Evolutionary conservation across 2,329 filamentous ascomycete genomes (phyloP), one percentile per base, ranked within the genome.

Genomic region (Phialocephala sp.): DNA sequence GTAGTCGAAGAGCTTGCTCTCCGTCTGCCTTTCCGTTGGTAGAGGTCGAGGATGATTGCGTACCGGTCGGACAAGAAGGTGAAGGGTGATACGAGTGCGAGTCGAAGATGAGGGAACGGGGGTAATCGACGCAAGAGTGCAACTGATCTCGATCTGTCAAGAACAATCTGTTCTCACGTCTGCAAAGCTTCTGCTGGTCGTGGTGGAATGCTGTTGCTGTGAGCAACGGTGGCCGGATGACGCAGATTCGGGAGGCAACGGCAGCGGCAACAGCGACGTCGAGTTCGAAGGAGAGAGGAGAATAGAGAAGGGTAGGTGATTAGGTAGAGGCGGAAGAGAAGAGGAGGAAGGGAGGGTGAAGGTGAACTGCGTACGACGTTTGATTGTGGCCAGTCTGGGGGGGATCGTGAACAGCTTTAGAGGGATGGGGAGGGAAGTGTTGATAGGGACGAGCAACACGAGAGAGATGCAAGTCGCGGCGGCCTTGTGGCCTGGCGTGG

Each of bases 1-100:
- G 78, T 75, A 76, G 77, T 79, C 73, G 77, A 81, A 83, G 79
- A 81, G 80, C 78, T 82, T 77, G 83, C 81, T 84, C 81, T 79
- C 80, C 71, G 72, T 73, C 74, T 73, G 69, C 72, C 73, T 69
- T 69, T 74, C 72, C 74, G 65, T 63, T n/a, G 41, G 24, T 41
- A 18, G 39, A 59, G 60, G 37, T 43, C 35, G 64, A 63, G 54
- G 58, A 59, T 20, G 54, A 65, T 54, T 54, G 50, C 50, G 50
- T 14, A 54, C 45, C 24, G 41, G 43, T 64, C 56, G 56, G 35
- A 58, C 37, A 22, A 54, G 57, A 59, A 36, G 56, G 27, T 59
- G 59, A 58, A 32, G 36, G 27, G 22, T 47, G 41, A 36, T 47
- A 57, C 37, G 55, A 20, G 32, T 35, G 37, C 35, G 58, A 43